Conservation (phyloP, 2,329 filamentous ascomycete genomes). For the Aureobasidium sp. region DNA sequence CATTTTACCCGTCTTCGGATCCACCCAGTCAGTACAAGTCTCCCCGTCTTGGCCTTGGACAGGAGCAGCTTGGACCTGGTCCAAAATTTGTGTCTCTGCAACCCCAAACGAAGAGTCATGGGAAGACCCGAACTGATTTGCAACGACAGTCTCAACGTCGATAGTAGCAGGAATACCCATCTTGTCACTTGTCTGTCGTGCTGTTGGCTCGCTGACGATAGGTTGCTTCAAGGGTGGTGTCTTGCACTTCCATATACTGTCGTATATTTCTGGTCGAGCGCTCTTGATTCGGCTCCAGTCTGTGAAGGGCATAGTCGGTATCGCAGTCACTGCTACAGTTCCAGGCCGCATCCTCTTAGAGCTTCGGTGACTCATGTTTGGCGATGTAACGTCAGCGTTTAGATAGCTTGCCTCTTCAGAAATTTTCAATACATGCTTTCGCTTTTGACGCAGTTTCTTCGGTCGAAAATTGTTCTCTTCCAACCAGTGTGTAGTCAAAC, state of each 20-base stretch:
- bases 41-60: background rate
- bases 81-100: background rate
- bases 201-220: background rate
- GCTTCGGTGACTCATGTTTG: background rate
- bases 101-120: background rate
- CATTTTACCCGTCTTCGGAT: slow-evolving; percentile 63
- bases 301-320: slow-evolving; percentile 28
- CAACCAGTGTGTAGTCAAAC: slow-evolving; percentile 79
- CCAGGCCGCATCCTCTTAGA: background rate
- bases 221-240: slow-evolving; percentile 6
- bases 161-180: background rate
- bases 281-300: slow-evolving; percentile 52
- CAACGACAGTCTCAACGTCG: background rate
- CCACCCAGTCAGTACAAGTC: slow-evolving; percentile 58
- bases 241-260: slow-evolving; percentile 26
- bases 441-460: slow-evolving; percentile 29
- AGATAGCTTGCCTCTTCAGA: background rate
- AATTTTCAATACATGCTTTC: background rate
- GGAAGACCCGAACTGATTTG: background rate
- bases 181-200: background rate
- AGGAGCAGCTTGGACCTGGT: background rate
- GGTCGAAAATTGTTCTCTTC: slow-evolving; percentile 76
- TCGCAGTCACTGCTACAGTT: background rate
- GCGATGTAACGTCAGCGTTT: background rate
- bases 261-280: slow-evolving; percentile 38